These are phyloP conservation scores for Nakaseomyces nivariensis DNA, from an alignment of 1,139 yeast genomes.

Conservation along the genomic window DNA sequence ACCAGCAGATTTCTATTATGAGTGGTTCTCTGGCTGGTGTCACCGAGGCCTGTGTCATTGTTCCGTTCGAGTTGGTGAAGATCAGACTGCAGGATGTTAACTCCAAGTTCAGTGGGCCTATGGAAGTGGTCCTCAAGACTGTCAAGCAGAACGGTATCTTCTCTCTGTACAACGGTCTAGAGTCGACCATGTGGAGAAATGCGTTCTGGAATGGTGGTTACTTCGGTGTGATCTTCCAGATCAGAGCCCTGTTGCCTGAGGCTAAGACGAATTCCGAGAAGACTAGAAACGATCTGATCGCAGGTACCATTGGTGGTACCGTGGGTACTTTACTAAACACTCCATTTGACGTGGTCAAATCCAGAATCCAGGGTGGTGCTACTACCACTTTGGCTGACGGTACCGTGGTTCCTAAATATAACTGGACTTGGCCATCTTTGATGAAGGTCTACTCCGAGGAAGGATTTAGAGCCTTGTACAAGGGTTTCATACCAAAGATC, in stretches of 20 bases:
- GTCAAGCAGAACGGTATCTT: conserved; percentile 65
- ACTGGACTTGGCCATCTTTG: conserved; percentile 84
- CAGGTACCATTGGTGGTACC: conserved; percentile 96
- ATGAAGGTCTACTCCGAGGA: conserved; percentile 75
- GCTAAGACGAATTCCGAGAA: conserved; percentile 62
- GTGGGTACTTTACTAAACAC: conserved; percentile 89
- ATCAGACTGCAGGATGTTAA: conserved; percentile 86
- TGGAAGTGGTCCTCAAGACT: conserved; percentile 69
- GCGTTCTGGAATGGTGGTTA: conserved; percentile 96
- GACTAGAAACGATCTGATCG: conserved; percentile 75
- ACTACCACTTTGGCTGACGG: conserved; percentile 32
- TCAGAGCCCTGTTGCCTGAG: conserved; percentile 67
- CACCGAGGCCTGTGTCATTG: conserved; percentile 90
- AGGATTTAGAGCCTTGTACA: conserved; percentile 79
- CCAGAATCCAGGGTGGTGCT: conserved; percentile 65
- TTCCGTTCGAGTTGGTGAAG: conserved; percentile 81
- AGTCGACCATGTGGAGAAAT: conserved; percentile 97
- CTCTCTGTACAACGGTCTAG: conserved; percentile 89
- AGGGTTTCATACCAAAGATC: conserved; percentile 95
- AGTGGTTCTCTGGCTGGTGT: conserved; percentile 99
- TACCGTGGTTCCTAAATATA: conserved; percentile 52
- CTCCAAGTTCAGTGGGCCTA: conserved; percentile 75
- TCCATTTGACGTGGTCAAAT: conserved; percentile 96
- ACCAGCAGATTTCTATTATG: conserved; percentile 73
- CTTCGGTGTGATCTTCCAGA: conserved; percentile 89